Percentiles rank a stretch among this genome's conserved stretches.
phyloP scores from a whole-genome alignment of 208 protist species.

The Trypanosoma mega region DNA sequence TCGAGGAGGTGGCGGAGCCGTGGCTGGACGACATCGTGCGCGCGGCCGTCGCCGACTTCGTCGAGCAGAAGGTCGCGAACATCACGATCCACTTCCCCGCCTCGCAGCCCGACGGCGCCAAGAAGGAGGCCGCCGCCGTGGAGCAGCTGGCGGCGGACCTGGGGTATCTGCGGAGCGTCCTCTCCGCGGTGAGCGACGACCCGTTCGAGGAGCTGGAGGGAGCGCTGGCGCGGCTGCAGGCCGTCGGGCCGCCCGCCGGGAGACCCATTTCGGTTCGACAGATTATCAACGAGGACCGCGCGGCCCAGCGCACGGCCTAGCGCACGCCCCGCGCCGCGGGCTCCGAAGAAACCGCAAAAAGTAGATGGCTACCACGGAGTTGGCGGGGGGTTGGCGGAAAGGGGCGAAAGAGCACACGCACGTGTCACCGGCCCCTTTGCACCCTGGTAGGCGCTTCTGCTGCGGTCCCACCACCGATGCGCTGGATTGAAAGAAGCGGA shows the following conservation, averaged over 20 bases:
- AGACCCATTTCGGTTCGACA: constrained; percentile 18
- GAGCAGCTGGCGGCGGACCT: constrained; percentile 70
- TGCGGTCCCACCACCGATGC: no score
- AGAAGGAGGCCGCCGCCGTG: constrained; percentile 33
- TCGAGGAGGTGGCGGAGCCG: constrained; percentile 53
- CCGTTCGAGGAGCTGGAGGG: constrained; percentile 48
- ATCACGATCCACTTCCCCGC: constrained; percentile 39
- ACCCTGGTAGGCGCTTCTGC: no score
- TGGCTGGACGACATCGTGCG: constrained; percentile 72
- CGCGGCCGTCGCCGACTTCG: constrained; percentile 45
- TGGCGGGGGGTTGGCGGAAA: no score
- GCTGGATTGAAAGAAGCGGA: no score
- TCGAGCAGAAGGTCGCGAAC: constrained; percentile 49
- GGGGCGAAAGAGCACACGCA: no score
- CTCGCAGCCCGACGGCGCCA: constrained; percentile 2
- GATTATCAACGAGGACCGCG: background rate
- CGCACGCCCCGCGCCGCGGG: no score
- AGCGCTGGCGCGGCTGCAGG: constrained; percentile 36
- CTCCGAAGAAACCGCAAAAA: no score
- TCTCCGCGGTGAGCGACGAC: constrained; percentile 77
- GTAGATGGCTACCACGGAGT: no score
- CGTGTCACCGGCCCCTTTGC: no score
- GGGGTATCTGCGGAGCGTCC: constrained; percentile 69
- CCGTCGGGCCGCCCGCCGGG: constrained; percentile 23
- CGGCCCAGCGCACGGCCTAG: no score